Conservation (phyloP, 2,329 filamentous ascomycete genomes). For the Dothideomycetes sp. region DNA sequence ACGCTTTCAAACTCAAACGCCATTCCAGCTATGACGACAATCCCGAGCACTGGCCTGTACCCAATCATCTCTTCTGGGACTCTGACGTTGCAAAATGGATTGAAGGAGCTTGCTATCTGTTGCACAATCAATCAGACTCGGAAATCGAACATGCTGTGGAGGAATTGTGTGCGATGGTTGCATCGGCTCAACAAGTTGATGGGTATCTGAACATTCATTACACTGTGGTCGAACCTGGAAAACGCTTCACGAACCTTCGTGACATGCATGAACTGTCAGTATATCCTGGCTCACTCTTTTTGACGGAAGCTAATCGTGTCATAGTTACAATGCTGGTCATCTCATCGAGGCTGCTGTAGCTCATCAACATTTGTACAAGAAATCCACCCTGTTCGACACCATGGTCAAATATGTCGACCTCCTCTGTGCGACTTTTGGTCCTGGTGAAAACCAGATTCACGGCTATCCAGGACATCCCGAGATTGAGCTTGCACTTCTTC, state of each 20-base stretch:
- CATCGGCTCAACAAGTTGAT: slow-evolving; percentile 47
- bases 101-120: slow-evolving; percentile 52
- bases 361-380: slow-evolving; percentile 45
- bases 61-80: slow-evolving; percentile 49
- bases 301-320: background rate
- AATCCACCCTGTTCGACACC: slow-evolving; percentile 43
- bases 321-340: slow-evolving; percentile 52
- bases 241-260: slow-evolving; percentile 49
- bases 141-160: slow-evolving; percentile 43
- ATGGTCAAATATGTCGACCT: slow-evolving; percentile 48
- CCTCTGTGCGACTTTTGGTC: slow-evolving; percentile 44
- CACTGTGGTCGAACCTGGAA: slow-evolving; percentile 48
- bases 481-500: slow-evolving; percentile 42
- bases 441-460: slow-evolving; percentile 39
- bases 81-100: slow-evolving; percentile 52
- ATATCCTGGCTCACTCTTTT: background rate
- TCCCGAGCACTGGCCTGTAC: slow-evolving; percentile 46
- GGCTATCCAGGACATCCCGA: slow-evolving; percentile 55
- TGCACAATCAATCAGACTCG: slow-evolving; percentile 34
- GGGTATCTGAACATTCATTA: slow-evolving; percentile 58
- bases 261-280: slow-evolving; percentile 54
- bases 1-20: slow-evolving; percentile 51
- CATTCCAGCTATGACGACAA: slow-evolving; percentile 45
- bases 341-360: slow-evolving; percentile 53
- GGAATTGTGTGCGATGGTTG: slow-evolving; percentile 51